Conservation (phyloP, 768 basidiomycete species). For the Neoboletus brunneissimus region DNA sequence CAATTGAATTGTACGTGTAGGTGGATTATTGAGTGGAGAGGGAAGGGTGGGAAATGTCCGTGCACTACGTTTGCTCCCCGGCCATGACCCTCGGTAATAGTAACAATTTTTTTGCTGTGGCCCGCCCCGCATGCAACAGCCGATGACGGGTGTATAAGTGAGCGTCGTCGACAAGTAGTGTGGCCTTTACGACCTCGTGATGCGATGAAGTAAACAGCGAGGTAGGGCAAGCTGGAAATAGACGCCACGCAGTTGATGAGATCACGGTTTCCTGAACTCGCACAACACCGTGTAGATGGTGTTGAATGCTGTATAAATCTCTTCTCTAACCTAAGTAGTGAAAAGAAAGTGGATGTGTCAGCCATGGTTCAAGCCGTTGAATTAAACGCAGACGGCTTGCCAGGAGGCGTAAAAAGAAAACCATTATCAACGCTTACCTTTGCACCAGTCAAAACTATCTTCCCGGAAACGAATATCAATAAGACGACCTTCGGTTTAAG, state of each 20-base stretch:
- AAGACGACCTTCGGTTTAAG: constrained; percentile 99
- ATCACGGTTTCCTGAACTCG: constrained; percentile 85
- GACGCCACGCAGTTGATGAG: background rate
- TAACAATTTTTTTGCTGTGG: constrained; percentile 22
- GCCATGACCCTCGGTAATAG: constrained; percentile 27
- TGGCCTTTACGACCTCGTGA: background rate
- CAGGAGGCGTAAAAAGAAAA: too few relatives aligned
- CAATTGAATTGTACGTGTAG: constrained; percentile 22
- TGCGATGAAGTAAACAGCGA: background rate
- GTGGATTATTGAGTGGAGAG: constrained; percentile 28
- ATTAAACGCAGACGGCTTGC: too few relatives aligned
- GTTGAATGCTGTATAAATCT: constrained; percentile 99
- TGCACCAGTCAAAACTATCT: constrained; percentile 98
- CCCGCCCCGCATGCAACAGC: background rate
- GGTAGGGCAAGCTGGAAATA: background rate
- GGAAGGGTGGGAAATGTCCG: constrained; percentile 33
- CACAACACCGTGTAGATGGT: constrained; percentile 97
- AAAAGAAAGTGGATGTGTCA: constrained; percentile 42
- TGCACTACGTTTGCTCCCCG: constrained; percentile 38
- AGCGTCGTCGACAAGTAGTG: constrained; percentile 1
- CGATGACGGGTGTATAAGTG: background rate
- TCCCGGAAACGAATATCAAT: constrained; percentile 97
- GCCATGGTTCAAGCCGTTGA: constrained; percentile 32
- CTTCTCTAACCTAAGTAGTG: constrained; percentile 81
- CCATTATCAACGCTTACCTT: constrained; percentile 69